phyloP scores from a whole-genome alignment of 352 stramenopile species.

The Phytophthora chlamydospora region DNA sequence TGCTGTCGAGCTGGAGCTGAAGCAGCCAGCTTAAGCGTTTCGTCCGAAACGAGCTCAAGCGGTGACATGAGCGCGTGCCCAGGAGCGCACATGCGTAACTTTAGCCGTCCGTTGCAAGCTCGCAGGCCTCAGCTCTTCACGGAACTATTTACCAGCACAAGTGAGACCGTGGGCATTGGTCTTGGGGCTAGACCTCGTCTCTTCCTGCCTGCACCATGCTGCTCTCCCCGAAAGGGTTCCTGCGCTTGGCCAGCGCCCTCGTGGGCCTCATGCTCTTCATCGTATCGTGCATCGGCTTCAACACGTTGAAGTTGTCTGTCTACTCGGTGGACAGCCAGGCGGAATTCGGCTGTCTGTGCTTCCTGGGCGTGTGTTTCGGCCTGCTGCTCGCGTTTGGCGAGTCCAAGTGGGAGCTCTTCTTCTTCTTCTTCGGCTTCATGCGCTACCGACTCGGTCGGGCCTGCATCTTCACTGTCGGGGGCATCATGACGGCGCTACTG shows the following conservation, averaged over 20 bases:
- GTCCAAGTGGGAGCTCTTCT: slow-evolving; percentile 66
- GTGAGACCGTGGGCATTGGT: too few relatives aligned
- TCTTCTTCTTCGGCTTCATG: slow-evolving; percentile 86
- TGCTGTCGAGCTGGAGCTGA: too few relatives aligned
- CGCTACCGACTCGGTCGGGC: slow-evolving; percentile 71
- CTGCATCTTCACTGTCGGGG: slow-evolving; percentile 58
- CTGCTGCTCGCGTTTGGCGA: slow-evolving; percentile 64
- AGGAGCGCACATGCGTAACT: too few relatives aligned
- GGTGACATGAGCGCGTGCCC: too few relatives aligned
- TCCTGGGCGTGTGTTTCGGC: slow-evolving; percentile 73
- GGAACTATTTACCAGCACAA: too few relatives aligned
- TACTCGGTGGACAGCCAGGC: slow-evolving; percentile 52
- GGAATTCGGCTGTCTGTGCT: slow-evolving; percentile 76
- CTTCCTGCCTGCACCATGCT: slow-evolving; percentile 9
- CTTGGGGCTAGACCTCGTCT: too few relatives aligned
- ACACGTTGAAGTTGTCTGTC: slow-evolving; percentile 41
- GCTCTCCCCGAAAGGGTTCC: slow-evolving; percentile 35
- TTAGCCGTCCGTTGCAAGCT: too few relatives aligned
- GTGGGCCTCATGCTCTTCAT: slow-evolving; percentile 47
- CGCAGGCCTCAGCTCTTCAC: too few relatives aligned
- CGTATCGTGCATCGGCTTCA: slow-evolving; percentile 58
- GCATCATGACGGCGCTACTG: slow-evolving; percentile 66
- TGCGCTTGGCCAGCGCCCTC: slow-evolving; percentile 45
- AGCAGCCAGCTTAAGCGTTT: too few relatives aligned
- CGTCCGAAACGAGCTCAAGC: too few relatives aligned